Conservation (phyloP, 352 stramenopile species). For the Pythium scleroteichum region DNA sequence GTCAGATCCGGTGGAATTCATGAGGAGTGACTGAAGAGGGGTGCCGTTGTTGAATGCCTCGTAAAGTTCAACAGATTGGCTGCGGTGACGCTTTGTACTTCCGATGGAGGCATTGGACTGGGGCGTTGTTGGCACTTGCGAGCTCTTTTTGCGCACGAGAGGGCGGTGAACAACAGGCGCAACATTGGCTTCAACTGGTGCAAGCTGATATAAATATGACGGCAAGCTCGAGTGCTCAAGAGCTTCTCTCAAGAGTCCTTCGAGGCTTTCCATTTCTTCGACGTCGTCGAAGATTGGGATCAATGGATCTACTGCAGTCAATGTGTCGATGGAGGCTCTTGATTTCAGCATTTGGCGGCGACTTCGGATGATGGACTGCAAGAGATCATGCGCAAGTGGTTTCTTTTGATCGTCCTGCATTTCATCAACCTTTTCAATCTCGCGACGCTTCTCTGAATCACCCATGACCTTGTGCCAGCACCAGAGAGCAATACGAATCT, state of each 20-base stretch:
- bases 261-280: constrained; percentile 19
- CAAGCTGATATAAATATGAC: constrained; percentile 22
- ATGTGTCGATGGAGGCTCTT: constrained; percentile 25
- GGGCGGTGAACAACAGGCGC: constrained; percentile 49
- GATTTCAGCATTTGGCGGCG: constrained; percentile 77
- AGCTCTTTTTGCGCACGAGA: constrained; percentile 55
- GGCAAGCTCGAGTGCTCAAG: constrained; percentile 25
- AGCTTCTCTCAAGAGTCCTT: constrained; percentile 26
- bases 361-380: constrained; percentile 72
- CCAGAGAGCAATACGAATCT: constrained; percentile 73
- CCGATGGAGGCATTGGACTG: background rate
- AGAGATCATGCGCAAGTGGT: constrained; percentile 44
- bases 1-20: background rate
- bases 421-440: constrained; percentile 44
- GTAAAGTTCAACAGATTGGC: constrained; percentile 21
- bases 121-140: background rate
- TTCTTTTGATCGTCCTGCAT: constrained; percentile 31
- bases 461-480: constrained; percentile 68
- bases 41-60: constrained; percentile 20
- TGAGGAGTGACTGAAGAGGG: constrained; percentile 11
- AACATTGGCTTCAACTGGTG: constrained; percentile 11
- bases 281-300: constrained; percentile 4
- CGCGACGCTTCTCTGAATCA: constrained; percentile 39
- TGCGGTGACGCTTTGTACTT: constrained; percentile 15
- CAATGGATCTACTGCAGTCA: background rate